Conservation (phyloP, 495 filamentous ascomycete genomes). For the Xylaria venustula region DNA sequence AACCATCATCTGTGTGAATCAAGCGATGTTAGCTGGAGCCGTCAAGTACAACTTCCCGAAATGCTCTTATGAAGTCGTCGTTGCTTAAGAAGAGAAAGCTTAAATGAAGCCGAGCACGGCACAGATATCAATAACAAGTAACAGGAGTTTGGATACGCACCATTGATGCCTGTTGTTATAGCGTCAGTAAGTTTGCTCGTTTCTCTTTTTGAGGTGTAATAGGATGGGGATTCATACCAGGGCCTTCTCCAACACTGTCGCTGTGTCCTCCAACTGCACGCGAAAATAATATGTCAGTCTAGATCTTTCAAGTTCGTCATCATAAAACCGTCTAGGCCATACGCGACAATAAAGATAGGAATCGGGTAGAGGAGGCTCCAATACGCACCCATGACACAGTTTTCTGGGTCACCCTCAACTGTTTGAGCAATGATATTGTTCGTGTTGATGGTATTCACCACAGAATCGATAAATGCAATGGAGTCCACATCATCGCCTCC, state of each 20-base stretch:
- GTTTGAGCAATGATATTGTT: constrained; percentile 58
- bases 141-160: not conserved
- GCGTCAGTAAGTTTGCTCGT: too few relatives aligned
- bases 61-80: too few relatives aligned
- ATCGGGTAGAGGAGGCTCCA: too few relatives aligned
- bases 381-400: constrained; percentile 60
- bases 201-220: too few relatives aligned
- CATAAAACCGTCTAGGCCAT: too few relatives aligned
- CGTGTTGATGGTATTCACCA: constrained; percentile 43
- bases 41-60: not conserved
- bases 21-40: constrained; percentile 15
- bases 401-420: constrained; percentile 50
- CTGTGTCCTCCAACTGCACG: constrained; percentile 57
- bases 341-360: too few relatives aligned
- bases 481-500: constrained; percentile 45
- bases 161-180: too few relatives aligned
- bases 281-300: too few relatives aligned
- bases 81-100: not conserved
- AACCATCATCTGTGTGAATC: constrained; percentile 45
- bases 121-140: not conserved
- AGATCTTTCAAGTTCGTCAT: too few relatives aligned
- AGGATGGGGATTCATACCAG: too few relatives aligned
- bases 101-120: not conserved
- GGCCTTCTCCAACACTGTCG: constrained; percentile 52
- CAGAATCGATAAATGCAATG: constrained; percentile 56